A percentile compares a stretch with the other conserved stretches of the same genome.
phyloP scores from a whole-genome alignment of 768 basidiomycete species.

The Kwoniella newhampshirensis region DNA sequence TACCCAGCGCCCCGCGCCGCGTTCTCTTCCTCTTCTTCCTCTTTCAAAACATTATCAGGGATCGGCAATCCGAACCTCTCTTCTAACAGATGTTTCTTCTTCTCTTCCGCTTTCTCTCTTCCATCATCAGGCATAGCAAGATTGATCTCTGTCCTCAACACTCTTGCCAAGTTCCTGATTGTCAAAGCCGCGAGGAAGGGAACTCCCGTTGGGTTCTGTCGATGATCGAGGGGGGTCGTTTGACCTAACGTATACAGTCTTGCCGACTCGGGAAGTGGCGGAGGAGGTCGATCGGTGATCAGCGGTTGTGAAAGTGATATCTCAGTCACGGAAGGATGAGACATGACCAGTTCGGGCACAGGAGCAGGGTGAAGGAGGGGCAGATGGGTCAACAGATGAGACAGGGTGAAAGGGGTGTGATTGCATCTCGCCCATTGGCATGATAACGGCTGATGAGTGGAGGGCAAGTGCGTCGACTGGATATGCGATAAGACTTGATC shows the following conservation, averaged over 20 bases:
- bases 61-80: slow-evolving; percentile 90
- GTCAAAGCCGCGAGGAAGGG: slow-evolving; percentile 73
- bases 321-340: slow-evolving; percentile 28
- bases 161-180: slow-evolving; percentile 77
- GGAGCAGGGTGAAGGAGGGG: slow-evolving; percentile 57
- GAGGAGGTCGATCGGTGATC: slow-evolving; percentile 66
- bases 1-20: slow-evolving; percentile 13
- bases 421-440: slow-evolving; percentile 16
- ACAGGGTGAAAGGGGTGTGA: slow-evolving; percentile 57
- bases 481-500: slow-evolving; percentile 46
- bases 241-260: slow-evolving; percentile 58
- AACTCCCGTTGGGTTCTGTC: slow-evolving; percentile 59
- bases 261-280: slow-evolving; percentile 67
- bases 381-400: slow-evolving; percentile 65
- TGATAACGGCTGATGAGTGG: slow-evolving; percentile 59
- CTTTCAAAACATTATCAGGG: slow-evolving; percentile 63
- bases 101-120: slow-evolving; percentile 11
- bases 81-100: slow-evolving; percentile 58
- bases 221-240: slow-evolving; percentile 60
- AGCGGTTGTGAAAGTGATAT: slow-evolving; percentile 12
- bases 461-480: slow-evolving; percentile 60
- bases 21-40: slow-evolving; percentile 58
- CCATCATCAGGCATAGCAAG: slow-evolving; percentile 11
- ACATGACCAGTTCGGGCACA: slow-evolving; percentile 26
- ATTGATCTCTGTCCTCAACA: slow-evolving; percentile 57